Evolutionary conservation across 306 rosid genomes (phyloP).

Genomic region (Cercis canadensis): DNA sequence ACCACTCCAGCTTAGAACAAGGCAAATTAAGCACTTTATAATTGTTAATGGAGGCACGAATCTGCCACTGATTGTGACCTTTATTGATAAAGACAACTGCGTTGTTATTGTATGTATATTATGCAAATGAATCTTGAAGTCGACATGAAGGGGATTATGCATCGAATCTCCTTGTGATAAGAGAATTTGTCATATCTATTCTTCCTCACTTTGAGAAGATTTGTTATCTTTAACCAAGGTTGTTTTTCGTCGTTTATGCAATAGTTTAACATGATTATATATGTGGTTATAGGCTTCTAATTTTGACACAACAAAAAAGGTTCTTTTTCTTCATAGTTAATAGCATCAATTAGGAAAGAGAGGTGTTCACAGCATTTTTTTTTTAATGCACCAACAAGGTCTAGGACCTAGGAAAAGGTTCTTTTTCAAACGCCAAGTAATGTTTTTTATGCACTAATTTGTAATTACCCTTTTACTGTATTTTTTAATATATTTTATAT

Average conservation of each 20-base stretch:
- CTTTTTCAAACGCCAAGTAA: too few relatives aligned
- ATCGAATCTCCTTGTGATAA: slow-evolving; percentile 5
- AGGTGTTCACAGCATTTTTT: too few relatives aligned
- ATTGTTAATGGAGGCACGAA: slow-evolving; percentile 15
- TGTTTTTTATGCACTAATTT: too few relatives aligned
- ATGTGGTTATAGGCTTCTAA: too few relatives aligned
- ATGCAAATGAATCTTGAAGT: slow-evolving; percentile 13
- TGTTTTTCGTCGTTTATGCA: slow-evolving; percentile 23
- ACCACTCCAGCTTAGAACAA: slow-evolving; percentile 6
- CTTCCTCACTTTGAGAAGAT: neutral
- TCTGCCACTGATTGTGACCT: neutral
- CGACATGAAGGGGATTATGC: slow-evolving; percentile 34
- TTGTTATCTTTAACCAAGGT: slow-evolving; percentile 14
- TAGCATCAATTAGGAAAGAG: too few relatives aligned
- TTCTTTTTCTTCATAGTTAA: neutral
- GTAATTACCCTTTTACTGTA: too few relatives aligned
- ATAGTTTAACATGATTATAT: neutral
- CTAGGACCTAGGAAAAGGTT: too few relatives aligned
- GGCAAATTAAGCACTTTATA: slow-evolving; percentile 12
- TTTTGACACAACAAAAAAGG: neutral
- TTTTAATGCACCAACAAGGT: too few relatives aligned
- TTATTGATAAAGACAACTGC: too few relatives aligned
- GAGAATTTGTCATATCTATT: slow-evolving; percentile 26
- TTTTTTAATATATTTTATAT: too few relatives aligned
- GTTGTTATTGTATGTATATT: too few relatives aligned